phyloP scores from a whole-genome alignment of 2,329 filamentous ascomycete species.

The Fusarium redolens region DNA sequence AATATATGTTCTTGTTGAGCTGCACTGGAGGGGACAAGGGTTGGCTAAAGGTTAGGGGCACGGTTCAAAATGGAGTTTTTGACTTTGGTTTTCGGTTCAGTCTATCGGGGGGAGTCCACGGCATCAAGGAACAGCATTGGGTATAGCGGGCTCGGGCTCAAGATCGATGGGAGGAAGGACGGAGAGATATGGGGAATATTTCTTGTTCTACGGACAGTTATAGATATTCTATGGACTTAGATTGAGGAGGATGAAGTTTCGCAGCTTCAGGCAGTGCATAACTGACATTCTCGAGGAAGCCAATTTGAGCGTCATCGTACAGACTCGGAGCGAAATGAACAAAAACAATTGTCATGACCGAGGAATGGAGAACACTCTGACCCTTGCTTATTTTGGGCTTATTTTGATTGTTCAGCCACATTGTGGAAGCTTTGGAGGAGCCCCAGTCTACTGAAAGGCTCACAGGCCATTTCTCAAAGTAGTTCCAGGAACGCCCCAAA shows the following conservation, averaged over 20 bases:
- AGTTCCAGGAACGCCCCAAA: conserved; percentile 20
- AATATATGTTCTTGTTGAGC: not conserved
- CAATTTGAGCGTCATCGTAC: not conserved
- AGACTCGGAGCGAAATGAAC: not conserved
- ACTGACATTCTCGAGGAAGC: conserved; percentile 8
- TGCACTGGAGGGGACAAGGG: not conserved
- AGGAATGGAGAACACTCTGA: not conserved
- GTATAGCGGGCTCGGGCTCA: not conserved
- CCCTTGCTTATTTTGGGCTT: not conserved
- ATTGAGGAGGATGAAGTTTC: conserved; percentile 31
- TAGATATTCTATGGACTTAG: conserved; percentile 34
- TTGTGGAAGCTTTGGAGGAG: not conserved
- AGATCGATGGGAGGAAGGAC: not conserved
- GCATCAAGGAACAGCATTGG: conserved; percentile 11
- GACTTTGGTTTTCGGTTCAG: conserved; percentile 1
- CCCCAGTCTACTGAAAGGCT: conserved; percentile 1
- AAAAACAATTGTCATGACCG: not conserved
- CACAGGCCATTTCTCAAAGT: not conserved
- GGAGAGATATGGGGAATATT: conserved; percentile 8
- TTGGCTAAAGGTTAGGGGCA: conserved; percentile 1
- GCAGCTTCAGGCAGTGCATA: conserved; percentile 31
- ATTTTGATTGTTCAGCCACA: not conserved
- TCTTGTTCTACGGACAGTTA: conserved; percentile 25
- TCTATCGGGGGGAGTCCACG: conserved; percentile 11
- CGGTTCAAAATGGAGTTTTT: conserved; percentile 26